These are phyloP conservation scores for Taphrina betulina DNA, from an alignment of 1,139 yeast species.

Conservation along the genomic window DNA sequence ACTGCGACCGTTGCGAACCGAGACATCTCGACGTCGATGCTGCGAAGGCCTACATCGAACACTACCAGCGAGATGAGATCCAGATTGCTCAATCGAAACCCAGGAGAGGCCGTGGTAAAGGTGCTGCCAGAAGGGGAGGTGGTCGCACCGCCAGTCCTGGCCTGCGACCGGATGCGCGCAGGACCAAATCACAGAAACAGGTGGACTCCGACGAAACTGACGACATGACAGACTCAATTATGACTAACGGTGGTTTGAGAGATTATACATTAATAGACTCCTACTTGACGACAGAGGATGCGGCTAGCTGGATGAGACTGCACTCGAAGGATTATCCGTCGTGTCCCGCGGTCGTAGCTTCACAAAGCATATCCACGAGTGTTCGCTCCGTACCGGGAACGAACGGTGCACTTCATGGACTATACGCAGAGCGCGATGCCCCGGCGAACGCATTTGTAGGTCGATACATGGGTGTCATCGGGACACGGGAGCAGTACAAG, in stretches of 20 bases:
- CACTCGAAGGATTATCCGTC: constrained; percentile 1
- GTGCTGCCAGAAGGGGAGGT: constrained; percentile 7
- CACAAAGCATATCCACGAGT: constrained; percentile 4
- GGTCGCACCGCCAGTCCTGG: constrained; percentile 4
- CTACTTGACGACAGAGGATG: constrained; percentile 11
- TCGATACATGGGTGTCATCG: constrained; percentile 74
- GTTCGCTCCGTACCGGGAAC: background rate
- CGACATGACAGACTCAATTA: background rate
- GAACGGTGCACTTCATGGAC: constrained; percentile 35
- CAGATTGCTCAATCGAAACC: constrained; percentile 32
- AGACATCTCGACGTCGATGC: constrained; percentile 56
- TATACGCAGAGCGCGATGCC: constrained; percentile 53
- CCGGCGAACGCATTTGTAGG: constrained; percentile 57
- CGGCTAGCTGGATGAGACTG: background rate
- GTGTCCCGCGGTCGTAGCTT: constrained; percentile 12
- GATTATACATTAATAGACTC: constrained; percentile 15
- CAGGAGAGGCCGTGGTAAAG: constrained; percentile 28
- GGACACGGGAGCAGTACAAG: constrained; percentile 61
- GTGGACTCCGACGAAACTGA: constrained; percentile 9
- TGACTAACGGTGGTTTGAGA: background rate
- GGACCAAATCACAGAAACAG: constrained; percentile 1
- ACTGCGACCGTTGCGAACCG: constrained; percentile 76
- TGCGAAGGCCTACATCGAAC: constrained; percentile 48
- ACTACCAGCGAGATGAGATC: constrained; percentile 38
- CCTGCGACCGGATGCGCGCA: background rate